Evolutionary conservation across 2,329 filamentous ascomycete genomes (phyloP), one percentile per base, ranked within the genome.

Genomic region (Fusarium caatingaense): DNA sequence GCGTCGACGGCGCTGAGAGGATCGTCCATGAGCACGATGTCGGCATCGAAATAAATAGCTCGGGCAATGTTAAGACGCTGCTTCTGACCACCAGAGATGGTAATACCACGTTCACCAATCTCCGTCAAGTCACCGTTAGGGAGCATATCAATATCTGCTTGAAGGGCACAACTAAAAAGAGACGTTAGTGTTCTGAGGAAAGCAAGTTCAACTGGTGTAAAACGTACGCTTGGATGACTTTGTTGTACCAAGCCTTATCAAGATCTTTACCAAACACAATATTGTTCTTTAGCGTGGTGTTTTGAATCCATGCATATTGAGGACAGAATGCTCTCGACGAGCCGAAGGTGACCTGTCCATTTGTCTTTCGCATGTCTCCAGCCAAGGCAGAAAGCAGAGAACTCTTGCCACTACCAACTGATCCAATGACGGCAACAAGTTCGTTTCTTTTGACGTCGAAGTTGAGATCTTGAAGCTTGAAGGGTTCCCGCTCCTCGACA

Each of bases 241-340:
- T 82, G 46, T 91, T 86, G 76, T 97, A 97, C 94, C 95, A 97
- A 5, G 83, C 82, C 61, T 86, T 86, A 55, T 97, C 86, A 81
- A 91, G 88, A 0, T 89, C 87, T 72, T 93, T 95, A 13, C 95
- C 95, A 75, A 98, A 98, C 1, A 93, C 81, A 63, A 99, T 97
- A 75, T 99, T 99, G 34, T 97, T 89, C 66, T 89, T 90, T 6
- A 98, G 87, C 1, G 91, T 93, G 0, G 93, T 87, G 76, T 98
- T 98, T 77, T 98, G 95, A 50, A 99, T 97, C 96, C 96, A 99
- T 0, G 96, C 93, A 76, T 97, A 97, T 77, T 99, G 95, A 0
- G 95, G 95, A 71, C 96, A 98, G 75, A 97, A 98, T 0, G 95
- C 93, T 66, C 94, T 86, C 5, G 89, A 91, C 0, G 93, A 93